A percentile compares a stretch with the other conserved stretches of the same genome.
Evolutionary conservation across 768 basidiomycete species (phyloP).

Genomic region (Candolleomyces efflorescens): DNA sequence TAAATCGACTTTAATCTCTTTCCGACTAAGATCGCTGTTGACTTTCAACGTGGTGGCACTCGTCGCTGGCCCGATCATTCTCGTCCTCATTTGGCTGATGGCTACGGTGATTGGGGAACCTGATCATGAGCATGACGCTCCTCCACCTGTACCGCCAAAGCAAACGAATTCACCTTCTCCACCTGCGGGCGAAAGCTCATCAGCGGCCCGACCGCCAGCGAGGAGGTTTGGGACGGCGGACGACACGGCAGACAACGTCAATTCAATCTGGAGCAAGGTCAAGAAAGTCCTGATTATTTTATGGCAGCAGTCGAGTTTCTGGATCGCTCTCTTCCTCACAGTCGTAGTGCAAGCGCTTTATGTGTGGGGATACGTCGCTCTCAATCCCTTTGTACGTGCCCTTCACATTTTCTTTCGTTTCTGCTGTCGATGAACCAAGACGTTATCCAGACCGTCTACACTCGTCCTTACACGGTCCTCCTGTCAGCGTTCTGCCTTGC

Average conservation of each 20-base stretch:
- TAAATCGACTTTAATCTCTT: constrained; percentile 46
- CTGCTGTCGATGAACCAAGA: not conserved
- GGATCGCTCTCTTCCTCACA: constrained; percentile 48
- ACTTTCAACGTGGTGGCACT: constrained; percentile 57
- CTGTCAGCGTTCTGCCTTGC: constrained; percentile 39
- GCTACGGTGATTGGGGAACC: constrained; percentile 16
- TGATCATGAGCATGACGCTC: not conserved
- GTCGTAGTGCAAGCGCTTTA: constrained; percentile 44
- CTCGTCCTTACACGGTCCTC: constrained; percentile 46
- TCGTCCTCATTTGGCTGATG: constrained; percentile 38
- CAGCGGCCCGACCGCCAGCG: not conserved
- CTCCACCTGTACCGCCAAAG: constrained; percentile 6
- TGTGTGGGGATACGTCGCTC: constrained; percentile 40
- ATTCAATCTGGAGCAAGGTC: not conserved
- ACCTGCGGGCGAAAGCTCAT: too few species aligned
- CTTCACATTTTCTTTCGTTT: not conserved
- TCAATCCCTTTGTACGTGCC: constrained; percentile 63
- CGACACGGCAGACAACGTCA: not conserved
- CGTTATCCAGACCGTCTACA: constrained; percentile 23
- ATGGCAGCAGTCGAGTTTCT: constrained; percentile 59
- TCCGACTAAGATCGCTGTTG: constrained; percentile 48
- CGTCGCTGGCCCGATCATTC: constrained; percentile 55
- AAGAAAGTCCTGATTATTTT: not conserved
- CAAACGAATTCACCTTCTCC: not conserved
- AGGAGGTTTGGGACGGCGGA: constrained; percentile 2